A percentile compares a stretch with the other conserved stretches of the same genome.
Evolutionary conservation across 345 rosid genomes (phyloP).

Genomic region (Balakata baccata): DNA sequence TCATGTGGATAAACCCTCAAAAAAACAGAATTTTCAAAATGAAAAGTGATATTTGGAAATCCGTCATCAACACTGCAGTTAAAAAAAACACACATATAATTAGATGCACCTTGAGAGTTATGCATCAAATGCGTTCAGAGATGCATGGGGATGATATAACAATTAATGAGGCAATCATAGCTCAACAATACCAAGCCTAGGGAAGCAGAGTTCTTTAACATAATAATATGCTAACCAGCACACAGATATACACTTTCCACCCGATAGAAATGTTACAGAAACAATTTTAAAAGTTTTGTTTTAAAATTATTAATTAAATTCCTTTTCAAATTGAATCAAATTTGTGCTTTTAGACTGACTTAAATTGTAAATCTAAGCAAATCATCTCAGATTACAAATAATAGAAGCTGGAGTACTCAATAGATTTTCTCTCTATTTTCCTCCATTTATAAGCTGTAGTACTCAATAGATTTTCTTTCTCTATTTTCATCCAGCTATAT

Average conservation of each 20-base stretch:
- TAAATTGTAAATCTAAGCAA: not conserved
- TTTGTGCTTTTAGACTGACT: not conserved
- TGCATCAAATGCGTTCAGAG: too few relatives aligned
- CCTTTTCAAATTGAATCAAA: not conserved
- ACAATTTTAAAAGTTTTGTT: too few relatives aligned
- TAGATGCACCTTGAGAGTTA: slow-evolving; percentile 6
- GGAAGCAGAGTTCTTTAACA: not conserved
- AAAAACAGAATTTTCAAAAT: slow-evolving; percentile 70
- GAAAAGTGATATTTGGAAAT: slow-evolving; percentile 86
- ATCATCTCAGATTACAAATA: not conserved
- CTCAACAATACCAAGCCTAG: not conserved
- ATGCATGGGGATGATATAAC: not conserved
- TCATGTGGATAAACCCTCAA: slow-evolving; percentile 90
- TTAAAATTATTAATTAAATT: not conserved
- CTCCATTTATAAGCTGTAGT: too few relatives aligned
- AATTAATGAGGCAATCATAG: not conserved
- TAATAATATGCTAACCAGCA: not conserved
- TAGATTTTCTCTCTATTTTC: too few relatives aligned
- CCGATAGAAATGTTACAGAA: not conserved
- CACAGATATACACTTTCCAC: not conserved
- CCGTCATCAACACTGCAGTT: slow-evolving; percentile 76
- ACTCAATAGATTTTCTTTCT: not conserved
- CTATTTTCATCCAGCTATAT: not conserved
- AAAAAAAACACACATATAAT: slow-evolving; percentile 12
- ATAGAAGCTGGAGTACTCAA: not conserved